A percentile compares a stretch with the other conserved stretches of the same genome.
Evolutionary conservation across 768 basidiomycete species (phyloP).

Genomic region (Psilocybe subaeruginosa): DNA sequence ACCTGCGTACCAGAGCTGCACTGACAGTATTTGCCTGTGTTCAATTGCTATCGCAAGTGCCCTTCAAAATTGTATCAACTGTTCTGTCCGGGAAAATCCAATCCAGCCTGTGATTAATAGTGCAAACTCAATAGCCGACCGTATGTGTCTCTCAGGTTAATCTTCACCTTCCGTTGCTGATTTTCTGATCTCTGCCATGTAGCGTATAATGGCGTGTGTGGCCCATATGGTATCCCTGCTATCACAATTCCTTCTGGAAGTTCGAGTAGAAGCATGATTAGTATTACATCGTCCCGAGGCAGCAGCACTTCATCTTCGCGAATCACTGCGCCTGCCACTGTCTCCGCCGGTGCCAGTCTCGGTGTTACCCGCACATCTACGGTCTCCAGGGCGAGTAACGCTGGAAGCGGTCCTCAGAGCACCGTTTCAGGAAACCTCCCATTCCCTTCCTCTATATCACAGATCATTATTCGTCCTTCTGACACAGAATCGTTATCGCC

Average conservation of each 20-base stretch:
- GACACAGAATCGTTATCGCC: background rate
- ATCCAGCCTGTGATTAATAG: slow-evolving; percentile 13
- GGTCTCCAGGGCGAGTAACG: background rate
- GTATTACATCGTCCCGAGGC: background rate
- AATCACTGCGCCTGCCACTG: background rate
- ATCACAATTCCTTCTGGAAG: background rate
- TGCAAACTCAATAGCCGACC: slow-evolving; percentile 26
- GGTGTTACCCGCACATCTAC: background rate
- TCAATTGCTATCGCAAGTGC: slow-evolving; percentile 11
- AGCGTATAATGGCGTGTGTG: slow-evolving; percentile 1
- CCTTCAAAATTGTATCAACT: slow-evolving; percentile 35
- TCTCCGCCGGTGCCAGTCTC: background rate
- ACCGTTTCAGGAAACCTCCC: background rate
- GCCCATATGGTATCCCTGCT: slow-evolving; percentile 2
- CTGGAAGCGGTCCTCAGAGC: background rate
- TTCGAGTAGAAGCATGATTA: background rate
- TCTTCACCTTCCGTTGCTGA: background rate
- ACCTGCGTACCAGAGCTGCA: background rate
- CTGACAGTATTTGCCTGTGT: slow-evolving; percentile 8
- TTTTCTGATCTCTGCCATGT: background rate
- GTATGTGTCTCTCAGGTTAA: slow-evolving; percentile 21
- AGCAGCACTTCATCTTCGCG: background rate
- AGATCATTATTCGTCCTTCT: background rate
- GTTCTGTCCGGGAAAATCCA: slow-evolving; percentile 16
- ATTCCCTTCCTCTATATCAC: background rate